Conservation (phyloP, 768 basidiomycete genomes). For the Lentinula lateritia region DNA sequence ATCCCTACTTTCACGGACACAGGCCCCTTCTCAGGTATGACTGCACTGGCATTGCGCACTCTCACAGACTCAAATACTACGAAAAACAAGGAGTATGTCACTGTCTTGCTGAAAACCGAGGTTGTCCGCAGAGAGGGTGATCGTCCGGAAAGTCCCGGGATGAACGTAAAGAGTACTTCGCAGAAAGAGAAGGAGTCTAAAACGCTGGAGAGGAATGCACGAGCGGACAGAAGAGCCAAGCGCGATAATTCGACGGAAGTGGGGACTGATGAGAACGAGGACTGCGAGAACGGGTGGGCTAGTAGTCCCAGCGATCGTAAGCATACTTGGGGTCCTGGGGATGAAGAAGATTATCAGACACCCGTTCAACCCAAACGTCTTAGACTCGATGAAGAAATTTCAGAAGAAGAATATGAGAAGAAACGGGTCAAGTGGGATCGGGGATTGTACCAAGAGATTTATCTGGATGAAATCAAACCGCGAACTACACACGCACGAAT, state of each 20-base stretch:
- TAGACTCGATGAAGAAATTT: slow-evolving; percentile 25
- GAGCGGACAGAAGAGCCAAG: slow-evolving; percentile 57
- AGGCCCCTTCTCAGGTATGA: slow-evolving; percentile 59
- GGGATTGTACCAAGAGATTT: slow-evolving; percentile 56
- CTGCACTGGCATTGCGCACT: slow-evolving; percentile 58
- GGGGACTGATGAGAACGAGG: slow-evolving; percentile 24
- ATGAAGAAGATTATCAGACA: slow-evolving; percentile 76
- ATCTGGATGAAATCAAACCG: slow-evolving; percentile 58
- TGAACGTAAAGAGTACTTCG: slow-evolving; percentile 61
- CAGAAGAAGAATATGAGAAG: slow-evolving; percentile 25
- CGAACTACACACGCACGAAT: slow-evolving; percentile 34
- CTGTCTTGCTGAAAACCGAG: slow-evolving; percentile 60
- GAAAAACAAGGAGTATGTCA: slow-evolving; percentile 63
- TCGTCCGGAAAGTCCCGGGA: slow-evolving; percentile 75
- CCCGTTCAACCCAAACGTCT: slow-evolving; percentile 47
- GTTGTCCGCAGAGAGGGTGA: slow-evolving; percentile 63
- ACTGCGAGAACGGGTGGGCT: slow-evolving; percentile 9
- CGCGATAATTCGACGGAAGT: slow-evolving; percentile 28
- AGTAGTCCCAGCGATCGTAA: slow-evolving; percentile 14
- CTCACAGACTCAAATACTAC: slow-evolving; percentile 70
- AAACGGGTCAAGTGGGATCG: slow-evolving; percentile 77
- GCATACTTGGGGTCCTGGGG: slow-evolving; percentile 68
- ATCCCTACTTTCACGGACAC: slow-evolving; percentile 20
- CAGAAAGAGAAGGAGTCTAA: slow-evolving; percentile 68
- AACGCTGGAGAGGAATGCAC: slow-evolving; percentile 43